These are phyloP conservation scores for Tetragonia tetragonoides DNA, from an alignment of 148 eudicot species.

Conservation along the genomic window DNA sequence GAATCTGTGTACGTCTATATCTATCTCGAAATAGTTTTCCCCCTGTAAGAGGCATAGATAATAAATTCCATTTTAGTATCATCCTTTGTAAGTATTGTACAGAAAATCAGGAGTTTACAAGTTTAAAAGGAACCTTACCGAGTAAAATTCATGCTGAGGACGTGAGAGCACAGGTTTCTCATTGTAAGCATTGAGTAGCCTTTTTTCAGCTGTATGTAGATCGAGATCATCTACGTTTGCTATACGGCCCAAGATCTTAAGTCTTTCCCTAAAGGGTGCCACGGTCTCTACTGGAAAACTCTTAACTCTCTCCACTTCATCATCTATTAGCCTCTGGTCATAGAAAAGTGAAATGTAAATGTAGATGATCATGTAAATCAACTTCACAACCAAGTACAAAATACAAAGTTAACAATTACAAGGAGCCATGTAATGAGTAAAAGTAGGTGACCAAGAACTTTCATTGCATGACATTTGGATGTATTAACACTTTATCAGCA, in stretches of 20 bases:
- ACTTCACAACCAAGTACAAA: not conserved
- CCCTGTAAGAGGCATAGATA: slow-evolving; percentile 45
- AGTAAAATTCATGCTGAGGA: slow-evolving; percentile 87
- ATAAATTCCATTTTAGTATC: not conserved
- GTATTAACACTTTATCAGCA: not conserved
- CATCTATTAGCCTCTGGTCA: slow-evolving; percentile 69
- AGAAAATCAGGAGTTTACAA: not conserved
- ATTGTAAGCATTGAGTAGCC: slow-evolving; percentile 81
- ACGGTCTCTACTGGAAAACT: slow-evolving; percentile 64
- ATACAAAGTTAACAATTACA: too few species aligned
- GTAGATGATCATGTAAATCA: not conserved
- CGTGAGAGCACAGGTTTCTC: slow-evolving; percentile 97
- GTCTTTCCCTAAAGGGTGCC: slow-evolving; percentile 74
- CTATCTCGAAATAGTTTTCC: slow-evolving; percentile 86
- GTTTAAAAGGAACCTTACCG: slow-evolving; percentile 37
- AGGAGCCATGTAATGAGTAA: too few species aligned
- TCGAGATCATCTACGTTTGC: slow-evolving; percentile 70
- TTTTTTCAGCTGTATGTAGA: slow-evolving; percentile 66
- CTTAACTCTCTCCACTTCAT: slow-evolving; percentile 71
- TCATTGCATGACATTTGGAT: not conserved
- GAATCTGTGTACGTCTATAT: slow-evolving; percentile 90
- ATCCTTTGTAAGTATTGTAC: not conserved
- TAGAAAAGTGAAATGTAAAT: not conserved
- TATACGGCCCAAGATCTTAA: slow-evolving; percentile 80
- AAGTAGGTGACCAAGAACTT: not conserved